Evolutionary conservation across 176 grass and related monocot genomes (phyloP).

Genomic region (Ensete ventricosum): DNA sequence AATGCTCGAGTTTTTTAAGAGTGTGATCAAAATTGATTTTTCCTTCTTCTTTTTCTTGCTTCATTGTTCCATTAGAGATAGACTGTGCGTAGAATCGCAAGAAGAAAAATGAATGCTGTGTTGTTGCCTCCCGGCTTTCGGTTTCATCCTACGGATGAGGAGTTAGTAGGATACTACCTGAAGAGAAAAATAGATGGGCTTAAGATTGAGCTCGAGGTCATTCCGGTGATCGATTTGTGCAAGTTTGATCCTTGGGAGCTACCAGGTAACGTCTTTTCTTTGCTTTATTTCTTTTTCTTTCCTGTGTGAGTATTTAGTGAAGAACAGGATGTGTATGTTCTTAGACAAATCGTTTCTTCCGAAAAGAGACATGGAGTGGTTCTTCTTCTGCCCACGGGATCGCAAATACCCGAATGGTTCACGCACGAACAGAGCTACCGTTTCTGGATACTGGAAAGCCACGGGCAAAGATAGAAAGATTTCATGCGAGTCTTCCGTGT

Average conservation of each 20-base stretch:
- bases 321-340: background rate
- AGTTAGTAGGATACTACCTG: conserved; percentile 84
- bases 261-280: conserved; percentile 43
- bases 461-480: conserved; percentile 89
- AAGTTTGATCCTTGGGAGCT: conserved; percentile 96
- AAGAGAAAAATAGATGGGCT: conserved; percentile 73
- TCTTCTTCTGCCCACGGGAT: conserved; percentile 89
- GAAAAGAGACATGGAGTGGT: conserved; percentile 85
- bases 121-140: conserved; percentile 77
- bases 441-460: conserved; percentile 81
- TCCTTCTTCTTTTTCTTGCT: conserved; percentile 2
- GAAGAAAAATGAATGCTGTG: conserved; percentile 35
- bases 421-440: conserved; percentile 78
- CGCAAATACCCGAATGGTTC: conserved; percentile 92
- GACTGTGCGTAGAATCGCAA: background rate
- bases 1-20: background rate
- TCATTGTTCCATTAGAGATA: background rate
- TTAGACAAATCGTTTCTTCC: conserved; percentile 94
- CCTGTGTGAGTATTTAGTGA: no score
- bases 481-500: conserved; percentile 49
- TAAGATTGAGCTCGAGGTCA: conserved; percentile 82
- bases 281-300: no score
- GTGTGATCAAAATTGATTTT: background rate
- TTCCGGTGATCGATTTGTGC: conserved; percentile 84
- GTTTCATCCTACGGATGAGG: conserved; percentile 94